A percentile compares a stretch with the other conserved stretches of the same genome.
Evolutionary conservation across 441 rosid genomes (phyloP).

Genomic region (Mallotus repandus): DNA sequence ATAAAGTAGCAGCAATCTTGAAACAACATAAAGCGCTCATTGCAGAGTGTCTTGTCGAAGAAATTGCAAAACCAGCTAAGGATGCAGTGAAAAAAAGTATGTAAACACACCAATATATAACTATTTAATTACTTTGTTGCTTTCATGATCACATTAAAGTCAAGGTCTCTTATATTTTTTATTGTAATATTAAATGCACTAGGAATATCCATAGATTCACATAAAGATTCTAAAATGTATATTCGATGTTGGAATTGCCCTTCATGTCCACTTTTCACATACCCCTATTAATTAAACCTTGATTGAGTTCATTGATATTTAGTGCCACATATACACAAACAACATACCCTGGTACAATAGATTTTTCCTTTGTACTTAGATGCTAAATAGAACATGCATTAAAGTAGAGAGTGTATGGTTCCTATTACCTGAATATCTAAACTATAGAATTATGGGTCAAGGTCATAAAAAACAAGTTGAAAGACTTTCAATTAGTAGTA

Average conservation of each 20-base stretch:
- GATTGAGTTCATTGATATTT: no score
- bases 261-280: background rate
- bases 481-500: background rate
- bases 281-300: no score
- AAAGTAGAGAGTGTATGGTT: background rate
- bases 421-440: background rate
- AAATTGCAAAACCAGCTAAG: slow-evolving; percentile 97
- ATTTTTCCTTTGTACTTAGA: background rate
- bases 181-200: background rate
- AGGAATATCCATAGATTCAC: slow-evolving; percentile 15
- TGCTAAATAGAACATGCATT: background rate
- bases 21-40: slow-evolving; percentile 79
- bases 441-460: background rate
- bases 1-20: slow-evolving; percentile 85
- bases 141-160: background rate
- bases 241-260: background rate
- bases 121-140: no score
- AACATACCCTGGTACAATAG: no score
- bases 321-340: no score
- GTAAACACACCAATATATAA: no score
- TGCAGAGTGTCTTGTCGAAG: slow-evolving; percentile 87
- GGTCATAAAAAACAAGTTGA: background rate
- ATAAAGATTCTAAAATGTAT: background rate
- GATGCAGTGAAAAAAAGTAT: slow-evolving; percentile 89
- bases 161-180: background rate